Percentiles rank a stretch among this genome's conserved stretches.
Evolutionary conservation across 805 yeast genomes (phyloP).

Genomic region (Diddensiella santjacobensis): DNA sequence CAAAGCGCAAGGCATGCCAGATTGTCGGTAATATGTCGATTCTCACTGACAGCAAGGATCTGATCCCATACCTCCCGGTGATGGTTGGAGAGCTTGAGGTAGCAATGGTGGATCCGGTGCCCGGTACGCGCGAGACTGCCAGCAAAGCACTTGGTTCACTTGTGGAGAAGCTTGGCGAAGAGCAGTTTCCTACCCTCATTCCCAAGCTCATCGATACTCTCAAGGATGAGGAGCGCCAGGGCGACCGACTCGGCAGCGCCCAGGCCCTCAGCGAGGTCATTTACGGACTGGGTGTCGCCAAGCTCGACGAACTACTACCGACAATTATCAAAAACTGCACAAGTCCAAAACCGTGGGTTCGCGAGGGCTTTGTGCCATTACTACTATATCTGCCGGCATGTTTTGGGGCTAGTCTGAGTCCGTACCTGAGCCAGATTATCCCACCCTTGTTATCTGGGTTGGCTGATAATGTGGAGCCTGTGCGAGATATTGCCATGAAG

Average conservation of each 20-base stretch:
- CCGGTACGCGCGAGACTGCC: constrained; percentile 94
- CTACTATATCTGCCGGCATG: constrained; percentile 88
- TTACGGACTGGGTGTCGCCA: constrained; percentile 82
- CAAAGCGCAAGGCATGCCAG: constrained; percentile 92
- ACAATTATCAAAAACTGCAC: constrained; percentile 67
- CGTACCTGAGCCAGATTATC: constrained; percentile 77
- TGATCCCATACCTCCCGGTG: constrained; percentile 74
- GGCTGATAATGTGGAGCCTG: constrained; percentile 83
- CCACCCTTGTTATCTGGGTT: constrained; percentile 90
- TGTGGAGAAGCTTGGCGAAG: constrained; percentile 95
- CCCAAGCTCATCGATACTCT: constrained; percentile 73
- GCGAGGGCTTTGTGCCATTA: constrained; percentile 91
- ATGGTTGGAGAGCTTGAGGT: constrained; percentile 78
- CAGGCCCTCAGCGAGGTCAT: constrained; percentile 94
- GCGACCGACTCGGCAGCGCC: constrained; percentile 95
- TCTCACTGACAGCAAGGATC: constrained; percentile 82
- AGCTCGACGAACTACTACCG: constrained; percentile 87
- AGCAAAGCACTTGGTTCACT: constrained; percentile 95
- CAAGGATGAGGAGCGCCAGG: constrained; percentile 71
- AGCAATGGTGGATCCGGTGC: constrained; percentile 98
- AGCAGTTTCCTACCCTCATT: constrained; percentile 86
- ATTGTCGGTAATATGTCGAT: constrained; percentile 99
- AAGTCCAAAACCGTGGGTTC: constrained; percentile 61
- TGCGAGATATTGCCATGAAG: constrained; percentile 84
- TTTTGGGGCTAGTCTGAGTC: constrained; percentile 87